Base-by-base conservation (phyloP, 768 basidiomycete genomes). In the Mycena polygramma region DNA sequence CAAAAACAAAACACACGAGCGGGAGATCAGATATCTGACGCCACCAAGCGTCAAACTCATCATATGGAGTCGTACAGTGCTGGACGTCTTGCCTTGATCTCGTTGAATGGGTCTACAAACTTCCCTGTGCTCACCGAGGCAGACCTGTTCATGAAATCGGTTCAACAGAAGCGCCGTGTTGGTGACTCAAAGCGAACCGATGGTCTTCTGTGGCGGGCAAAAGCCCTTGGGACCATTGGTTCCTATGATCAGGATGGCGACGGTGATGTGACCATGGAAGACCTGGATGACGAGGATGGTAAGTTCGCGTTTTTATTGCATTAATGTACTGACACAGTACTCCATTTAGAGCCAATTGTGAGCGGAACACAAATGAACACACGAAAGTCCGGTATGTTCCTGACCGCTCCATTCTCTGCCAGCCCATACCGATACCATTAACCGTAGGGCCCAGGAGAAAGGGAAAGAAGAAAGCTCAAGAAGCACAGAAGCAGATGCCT, bases 141-240 rank as follows among this genome's bases (percentile, higher is more conserved):
- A 9, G 58, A 59, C 19, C 30, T 58, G 15, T 58, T 46, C 19
- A 59, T 59, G 58, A 59, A 59, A 26, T 59, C 66, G 4, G 66
- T 67, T 17, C 48, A 54, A 37, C 57, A 67, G n/a, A 67, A 60
- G 20, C 66, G 66, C 4, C 46, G 48, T 6, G 35, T 67, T 3
- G 66, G 66, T 19, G 66, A 67, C 26, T 67, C 66, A 17, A 53
- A 53, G 24, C 53, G 20, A 10, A 64, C 30, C 11, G 63, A 64
- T 46, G 63, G 63, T 2, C 14, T 26, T 2, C 41, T 64, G 20
- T 67, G 57, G 57, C 52, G 58, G n/a, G 48, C 48, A 49, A 49
- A 9, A 6, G 48, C 22, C 7, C 48, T 49, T 15, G n/a, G 7
- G 22, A 49, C 48, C 22, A 9, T 22, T 1, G 48, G 48, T 8